These are phyloP conservation scores for Aspergillus ustus DNA, from an alignment of 2,329 filamentous ascomycete genomes.

Conservation along the genomic window DNA sequence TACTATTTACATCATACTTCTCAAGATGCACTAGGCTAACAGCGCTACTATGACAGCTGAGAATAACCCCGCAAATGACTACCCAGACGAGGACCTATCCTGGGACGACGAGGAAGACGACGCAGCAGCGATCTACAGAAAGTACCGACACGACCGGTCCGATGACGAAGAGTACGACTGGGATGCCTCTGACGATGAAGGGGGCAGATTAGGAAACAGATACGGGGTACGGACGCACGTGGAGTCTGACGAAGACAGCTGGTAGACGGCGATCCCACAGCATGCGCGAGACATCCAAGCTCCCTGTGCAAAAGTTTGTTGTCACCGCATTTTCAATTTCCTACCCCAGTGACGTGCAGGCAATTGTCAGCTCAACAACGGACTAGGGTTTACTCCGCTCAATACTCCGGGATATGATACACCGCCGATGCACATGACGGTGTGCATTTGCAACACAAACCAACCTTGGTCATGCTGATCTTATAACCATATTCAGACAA, in stretches of 20 bases:
- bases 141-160: slow-evolving; percentile 46
- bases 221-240: slow-evolving; percentile 27
- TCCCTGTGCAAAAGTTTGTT: background rate
- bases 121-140: slow-evolving; percentile 41
- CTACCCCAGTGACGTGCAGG: slow-evolving; percentile 4
- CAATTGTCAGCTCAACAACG: background rate
- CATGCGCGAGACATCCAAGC: background rate
- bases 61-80: slow-evolving; percentile 56
- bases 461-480: background rate
- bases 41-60: slow-evolving; percentile 43
- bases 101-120: slow-evolving; percentile 53
- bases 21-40: slow-evolving; percentile 9
- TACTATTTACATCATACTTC: background rate
- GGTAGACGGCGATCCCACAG: slow-evolving; percentile 10
- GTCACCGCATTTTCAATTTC: slow-evolving; percentile 3
- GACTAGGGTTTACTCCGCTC: background rate
- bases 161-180: slow-evolving; percentile 52
- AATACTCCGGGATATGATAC: background rate
- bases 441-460: background rate
- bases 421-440: background rate
- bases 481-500: background rate
- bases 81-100: slow-evolving; percentile 55
- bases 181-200: slow-evolving; percentile 41
- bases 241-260: slow-evolving; percentile 35
- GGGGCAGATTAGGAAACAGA: slow-evolving; percentile 28